phyloP scores from a whole-genome alignment of 768 basidiomycete genomes.

The Pluteus cervinus region DNA sequence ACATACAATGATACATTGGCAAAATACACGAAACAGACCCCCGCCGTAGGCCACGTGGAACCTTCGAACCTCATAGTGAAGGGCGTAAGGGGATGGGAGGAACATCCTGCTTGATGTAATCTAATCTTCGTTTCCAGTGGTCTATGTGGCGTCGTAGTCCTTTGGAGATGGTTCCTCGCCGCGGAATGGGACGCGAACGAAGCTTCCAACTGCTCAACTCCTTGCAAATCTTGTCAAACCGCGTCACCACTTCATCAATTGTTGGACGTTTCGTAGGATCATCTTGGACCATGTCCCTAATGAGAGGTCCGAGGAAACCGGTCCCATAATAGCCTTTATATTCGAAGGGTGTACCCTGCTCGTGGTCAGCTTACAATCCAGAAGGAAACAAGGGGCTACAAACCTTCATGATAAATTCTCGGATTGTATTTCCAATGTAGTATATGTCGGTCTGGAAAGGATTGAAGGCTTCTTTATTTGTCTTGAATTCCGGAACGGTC shows the following conservation, averaged over 20 bases:
- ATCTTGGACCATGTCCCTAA: constrained; percentile 18
- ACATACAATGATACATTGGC: too few species aligned
- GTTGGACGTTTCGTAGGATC: constrained; percentile 20
- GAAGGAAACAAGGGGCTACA: not conserved
- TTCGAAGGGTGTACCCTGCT: not conserved
- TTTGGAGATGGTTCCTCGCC: too few species aligned
- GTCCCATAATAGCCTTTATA: constrained; percentile 7
- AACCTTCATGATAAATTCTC: constrained; percentile 26
- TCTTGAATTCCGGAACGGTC: too few species aligned
- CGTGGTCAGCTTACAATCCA: too few species aligned
- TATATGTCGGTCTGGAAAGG: constrained; percentile 41
- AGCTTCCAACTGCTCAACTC: constrained; percentile 13
- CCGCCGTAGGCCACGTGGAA: too few species aligned
- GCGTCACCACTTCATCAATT: constrained; percentile 16
- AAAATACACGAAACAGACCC: too few species aligned
- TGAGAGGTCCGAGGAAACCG: constrained; percentile 10
- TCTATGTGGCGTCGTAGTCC: too few species aligned
- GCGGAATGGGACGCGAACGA: too few species aligned
- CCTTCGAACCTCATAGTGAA: too few species aligned
- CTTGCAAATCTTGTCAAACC: constrained; percentile 11
- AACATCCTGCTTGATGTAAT: too few species aligned
- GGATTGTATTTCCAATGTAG: constrained; percentile 33
- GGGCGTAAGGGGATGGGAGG: too few species aligned
- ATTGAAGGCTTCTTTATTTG: constrained; percentile 29
- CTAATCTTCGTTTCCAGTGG: too few species aligned